Percentiles rank a stretch among this genome's conserved stretches.
phyloP scores from a whole-genome alignment of 148 eudicot genomes.

The Beta vulgaris region DNA sequence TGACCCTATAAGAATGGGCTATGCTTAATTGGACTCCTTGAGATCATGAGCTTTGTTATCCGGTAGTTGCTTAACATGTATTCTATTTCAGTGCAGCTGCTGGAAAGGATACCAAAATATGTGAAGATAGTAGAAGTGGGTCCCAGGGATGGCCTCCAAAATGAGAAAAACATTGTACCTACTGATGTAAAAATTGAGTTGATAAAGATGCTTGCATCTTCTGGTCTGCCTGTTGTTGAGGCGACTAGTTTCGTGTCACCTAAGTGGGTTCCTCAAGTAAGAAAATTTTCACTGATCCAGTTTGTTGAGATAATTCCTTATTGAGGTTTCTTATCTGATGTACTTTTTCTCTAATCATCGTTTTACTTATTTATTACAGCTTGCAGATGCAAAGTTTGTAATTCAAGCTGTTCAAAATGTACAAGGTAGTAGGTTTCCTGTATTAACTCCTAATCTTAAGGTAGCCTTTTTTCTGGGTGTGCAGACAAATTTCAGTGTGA shows the following conservation, averaged over 20 bases:
- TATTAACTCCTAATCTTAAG: constrained; percentile 94
- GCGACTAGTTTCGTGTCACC: constrained; percentile 98
- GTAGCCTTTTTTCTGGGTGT: constrained; percentile 34
- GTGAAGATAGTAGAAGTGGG: constrained; percentile 98
- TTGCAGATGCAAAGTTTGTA: constrained; percentile 87
- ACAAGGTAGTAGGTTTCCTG: constrained; percentile 66
- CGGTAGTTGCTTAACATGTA: constrained; percentile 21
- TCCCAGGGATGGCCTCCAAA: constrained; percentile 93
- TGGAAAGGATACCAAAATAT: constrained; percentile 52
- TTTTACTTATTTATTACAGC: constrained; percentile 34
- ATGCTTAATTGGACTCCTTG: constrained; percentile 6
- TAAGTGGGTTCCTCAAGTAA: constrained; percentile 99
- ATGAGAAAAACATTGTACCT: constrained; percentile 78
- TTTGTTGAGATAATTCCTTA: background rate
- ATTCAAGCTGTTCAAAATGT: constrained; percentile 59
- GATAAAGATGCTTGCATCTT: constrained; percentile 83
- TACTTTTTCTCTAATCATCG: background rate
- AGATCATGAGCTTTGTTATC: background rate
- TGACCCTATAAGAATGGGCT: background rate
- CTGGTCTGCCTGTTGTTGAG: constrained; percentile 90
- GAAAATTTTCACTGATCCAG: constrained; percentile 6
- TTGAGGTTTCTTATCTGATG: background rate
- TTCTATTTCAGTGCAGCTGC: constrained; percentile 52
- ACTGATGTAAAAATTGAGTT: constrained; percentile 76
- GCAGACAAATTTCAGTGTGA: background rate